phyloP scores from a whole-genome alignment of 1,284 basidiomycete species.

The Butyriboletus appendiculatus region DNA sequence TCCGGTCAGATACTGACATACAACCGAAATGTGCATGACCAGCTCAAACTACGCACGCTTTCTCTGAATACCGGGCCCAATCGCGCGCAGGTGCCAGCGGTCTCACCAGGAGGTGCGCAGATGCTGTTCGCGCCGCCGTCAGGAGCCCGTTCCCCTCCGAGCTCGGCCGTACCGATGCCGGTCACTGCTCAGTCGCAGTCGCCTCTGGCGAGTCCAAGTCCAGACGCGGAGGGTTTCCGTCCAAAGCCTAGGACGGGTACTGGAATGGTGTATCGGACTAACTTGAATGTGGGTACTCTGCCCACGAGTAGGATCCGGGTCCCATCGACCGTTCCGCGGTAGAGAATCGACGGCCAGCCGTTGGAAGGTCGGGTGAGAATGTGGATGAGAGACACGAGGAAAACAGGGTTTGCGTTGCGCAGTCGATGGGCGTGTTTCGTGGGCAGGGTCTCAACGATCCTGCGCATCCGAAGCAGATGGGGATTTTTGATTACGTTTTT shows the following conservation, averaged over 20 bases:
- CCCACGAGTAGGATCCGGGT: slow-evolving; percentile 23
- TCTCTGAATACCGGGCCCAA: slow-evolving; percentile 17
- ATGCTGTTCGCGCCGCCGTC: slow-evolving; percentile 36
- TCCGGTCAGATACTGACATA: slow-evolving; percentile 37
- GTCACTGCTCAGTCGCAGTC: slow-evolving; percentile 20
- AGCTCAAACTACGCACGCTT: slow-evolving; percentile 31
- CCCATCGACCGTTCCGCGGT: slow-evolving; percentile 23
- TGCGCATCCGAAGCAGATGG: slow-evolving; percentile 5
- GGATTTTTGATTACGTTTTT: slow-evolving; percentile 7
- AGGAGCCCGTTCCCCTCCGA: slow-evolving; percentile 14
- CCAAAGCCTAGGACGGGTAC: slow-evolving; percentile 64
- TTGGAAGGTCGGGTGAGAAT: neutral
- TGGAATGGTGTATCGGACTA: slow-evolving; percentile 63
- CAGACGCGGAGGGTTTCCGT: slow-evolving; percentile 37
- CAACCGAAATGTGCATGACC: slow-evolving; percentile 44
- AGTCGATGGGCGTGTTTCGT: slow-evolving; percentile 11
- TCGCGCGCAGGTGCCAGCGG: neutral
- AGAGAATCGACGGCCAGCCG: slow-evolving; percentile 2
- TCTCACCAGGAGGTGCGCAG: slow-evolving; percentile 23
- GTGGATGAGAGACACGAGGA: slow-evolving; percentile 1
- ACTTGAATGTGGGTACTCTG: slow-evolving; percentile 17
- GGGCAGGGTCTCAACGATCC: slow-evolving; percentile 7
- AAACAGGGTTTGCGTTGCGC: neutral
- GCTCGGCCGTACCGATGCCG: slow-evolving; percentile 13
- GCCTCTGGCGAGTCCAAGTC: slow-evolving; percentile 26